Conservation (phyloP, 2,329 filamentous ascomycete species). For the Pestalotiopsis sp. region DNA sequence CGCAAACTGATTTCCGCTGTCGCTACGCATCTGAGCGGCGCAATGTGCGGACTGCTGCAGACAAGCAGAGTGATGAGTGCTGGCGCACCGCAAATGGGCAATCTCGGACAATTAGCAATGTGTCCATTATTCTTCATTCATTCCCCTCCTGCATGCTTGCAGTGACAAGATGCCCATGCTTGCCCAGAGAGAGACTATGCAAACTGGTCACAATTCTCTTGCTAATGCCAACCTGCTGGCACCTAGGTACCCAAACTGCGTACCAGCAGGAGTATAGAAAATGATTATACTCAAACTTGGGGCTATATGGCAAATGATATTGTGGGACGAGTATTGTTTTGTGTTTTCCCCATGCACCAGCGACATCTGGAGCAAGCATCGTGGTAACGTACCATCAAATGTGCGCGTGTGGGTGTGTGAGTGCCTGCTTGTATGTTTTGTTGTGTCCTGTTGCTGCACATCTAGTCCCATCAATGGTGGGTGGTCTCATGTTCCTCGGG, state of each 20-base stretch:
- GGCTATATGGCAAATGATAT: not conserved
- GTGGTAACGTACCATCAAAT: not conserved
- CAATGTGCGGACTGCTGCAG: not conserved
- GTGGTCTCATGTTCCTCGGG: not conserved
- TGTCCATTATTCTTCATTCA: not conserved
- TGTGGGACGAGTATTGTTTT: not conserved
- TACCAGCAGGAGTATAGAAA: not conserved
- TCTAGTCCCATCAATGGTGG: not conserved
- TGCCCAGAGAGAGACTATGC: not conserved
- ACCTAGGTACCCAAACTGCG: not conserved
- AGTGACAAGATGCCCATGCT: not conserved
- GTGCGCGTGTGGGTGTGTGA: not conserved
- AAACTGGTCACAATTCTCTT: not conserved
- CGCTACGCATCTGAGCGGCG: not conserved
- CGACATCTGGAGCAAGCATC: not conserved
- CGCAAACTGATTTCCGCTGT: slow-evolving; percentile 2
- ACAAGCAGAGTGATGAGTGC: not conserved
- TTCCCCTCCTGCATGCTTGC: not conserved
- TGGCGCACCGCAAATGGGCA: not conserved
- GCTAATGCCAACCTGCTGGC: not conserved
- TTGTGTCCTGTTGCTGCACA: not conserved
- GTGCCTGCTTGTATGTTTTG: not conserved
- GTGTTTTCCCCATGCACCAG: not conserved
- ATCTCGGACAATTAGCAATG: slow-evolving; percentile 4
- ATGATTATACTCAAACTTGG: not conserved